Percentiles rank a stretch among this genome's conserved stretches.
Conservation (phyloP, 2,329 filamentous ascomycete species). For the Talaromyces sp. region DNA sequence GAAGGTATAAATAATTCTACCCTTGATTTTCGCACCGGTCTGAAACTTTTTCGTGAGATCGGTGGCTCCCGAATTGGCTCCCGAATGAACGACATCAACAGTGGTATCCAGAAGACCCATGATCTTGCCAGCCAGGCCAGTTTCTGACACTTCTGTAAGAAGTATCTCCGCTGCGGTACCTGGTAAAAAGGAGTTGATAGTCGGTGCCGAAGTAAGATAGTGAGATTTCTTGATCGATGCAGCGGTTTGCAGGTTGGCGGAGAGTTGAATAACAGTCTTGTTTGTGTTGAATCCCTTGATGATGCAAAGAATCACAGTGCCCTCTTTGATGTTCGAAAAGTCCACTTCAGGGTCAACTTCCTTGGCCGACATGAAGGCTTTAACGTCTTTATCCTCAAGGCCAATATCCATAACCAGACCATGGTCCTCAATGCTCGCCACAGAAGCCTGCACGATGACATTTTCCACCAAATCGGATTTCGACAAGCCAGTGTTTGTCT, state of each 20-base stretch:
- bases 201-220: conserved; percentile 69
- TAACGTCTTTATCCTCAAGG: conserved; percentile 60
- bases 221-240: conserved; percentile 62
- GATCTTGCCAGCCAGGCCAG: conserved; percentile 81
- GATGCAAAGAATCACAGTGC: conserved; percentile 77
- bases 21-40: conserved; percentile 76
- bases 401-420: conserved; percentile 91
- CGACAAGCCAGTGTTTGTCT: conserved; percentile 70
- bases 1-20: conserved; percentile 82
- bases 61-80: conserved; percentile 62
- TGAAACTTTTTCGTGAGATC: conserved; percentile 76
- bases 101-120: conserved; percentile 89
- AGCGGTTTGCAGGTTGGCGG: conserved; percentile 64
- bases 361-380: conserved; percentile 79
- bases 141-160: conserved; percentile 66
- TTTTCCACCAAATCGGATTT: conserved; percentile 70
- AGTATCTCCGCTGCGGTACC: conserved; percentile 86
- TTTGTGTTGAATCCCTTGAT: conserved; percentile 69
- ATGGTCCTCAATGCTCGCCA: conserved; percentile 91
- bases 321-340: conserved; percentile 68
- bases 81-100: conserved; percentile 85
- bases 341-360: conserved; percentile 66
- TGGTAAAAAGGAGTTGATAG: conserved; percentile 83
- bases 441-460: conserved; percentile 76
- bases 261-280: conserved; percentile 82